Percentiles rank a stretch among this genome's conserved stretches.
Conservation (phyloP, 441 rosid species). For the Pelargonium cotyledonis region DNA sequence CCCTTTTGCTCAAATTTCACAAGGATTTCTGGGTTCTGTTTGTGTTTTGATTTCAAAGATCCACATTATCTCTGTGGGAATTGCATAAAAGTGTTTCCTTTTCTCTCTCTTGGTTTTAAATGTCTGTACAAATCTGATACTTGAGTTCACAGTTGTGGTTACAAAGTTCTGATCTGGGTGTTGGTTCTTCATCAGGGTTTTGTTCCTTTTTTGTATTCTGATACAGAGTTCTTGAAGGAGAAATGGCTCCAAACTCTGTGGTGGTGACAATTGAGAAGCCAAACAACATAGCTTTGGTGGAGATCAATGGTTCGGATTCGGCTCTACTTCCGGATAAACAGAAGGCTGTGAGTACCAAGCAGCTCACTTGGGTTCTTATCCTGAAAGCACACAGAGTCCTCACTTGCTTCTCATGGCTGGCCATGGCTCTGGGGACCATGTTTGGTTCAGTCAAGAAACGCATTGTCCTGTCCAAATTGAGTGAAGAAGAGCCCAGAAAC, state of each 20-base stretch:
- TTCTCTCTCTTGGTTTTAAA: background rate
- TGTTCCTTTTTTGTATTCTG: background rate
- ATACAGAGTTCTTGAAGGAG: background rate
- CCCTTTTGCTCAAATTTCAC: too few species aligned
- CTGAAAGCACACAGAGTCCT: constrained; percentile 45
- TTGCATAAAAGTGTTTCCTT: too few species aligned
- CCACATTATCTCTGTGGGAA: too few species aligned
- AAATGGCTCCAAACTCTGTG: constrained; percentile 18
- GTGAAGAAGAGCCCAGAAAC: constrained; percentile 55
- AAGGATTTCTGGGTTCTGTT: background rate
- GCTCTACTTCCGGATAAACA: constrained; percentile 14
- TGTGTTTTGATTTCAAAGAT: too few species aligned
- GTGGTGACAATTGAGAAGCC: constrained; percentile 27
- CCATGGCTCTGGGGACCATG: constrained; percentile 30
- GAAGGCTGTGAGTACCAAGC: constrained; percentile 24
- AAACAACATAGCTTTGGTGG: constrained; percentile 20
- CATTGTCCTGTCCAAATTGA: constrained; percentile 33
- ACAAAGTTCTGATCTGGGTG: constrained; percentile 10
- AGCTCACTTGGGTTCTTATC: constrained; percentile 24
- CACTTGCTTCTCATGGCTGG: constrained; percentile 56
- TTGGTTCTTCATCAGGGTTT: background rate
- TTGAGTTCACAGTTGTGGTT: background rate
- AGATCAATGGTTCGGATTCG: constrained; percentile 18
- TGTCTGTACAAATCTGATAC: background rate
- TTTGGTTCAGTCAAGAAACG: constrained; percentile 56